Evolutionary conservation across 2,329 filamentous ascomycete genomes (phyloP).

Genomic region (Curvularia lunata): DNA sequence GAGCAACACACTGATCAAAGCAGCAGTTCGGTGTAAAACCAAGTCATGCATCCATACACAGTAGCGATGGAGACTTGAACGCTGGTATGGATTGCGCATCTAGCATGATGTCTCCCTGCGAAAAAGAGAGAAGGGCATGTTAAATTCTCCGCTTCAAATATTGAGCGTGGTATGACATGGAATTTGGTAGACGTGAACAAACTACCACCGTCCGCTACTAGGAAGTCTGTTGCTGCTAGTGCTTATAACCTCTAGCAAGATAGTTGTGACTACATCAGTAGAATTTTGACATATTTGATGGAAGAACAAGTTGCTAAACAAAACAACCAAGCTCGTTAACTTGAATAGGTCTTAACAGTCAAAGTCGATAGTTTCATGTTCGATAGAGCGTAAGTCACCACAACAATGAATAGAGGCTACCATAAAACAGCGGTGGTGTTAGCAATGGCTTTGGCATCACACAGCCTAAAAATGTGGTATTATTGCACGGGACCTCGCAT

Average conservation of each 20-base stretch:
- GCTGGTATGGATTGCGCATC: too few species aligned
- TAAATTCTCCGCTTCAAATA: constrained; percentile 49
- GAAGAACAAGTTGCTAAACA: constrained; percentile 24
- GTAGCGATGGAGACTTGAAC: too few species aligned
- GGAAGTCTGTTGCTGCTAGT: constrained; percentile 34
- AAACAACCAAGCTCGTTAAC: not conserved
- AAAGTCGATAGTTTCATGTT: constrained; percentile 13
- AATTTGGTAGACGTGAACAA: constrained; percentile 47
- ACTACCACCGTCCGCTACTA: constrained; percentile 34
- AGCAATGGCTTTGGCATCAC: constrained; percentile 47
- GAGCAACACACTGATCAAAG: constrained; percentile 19
- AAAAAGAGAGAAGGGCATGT: constrained; percentile 54
- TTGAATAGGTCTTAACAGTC: constrained; percentile 19
- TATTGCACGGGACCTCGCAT: constrained; percentile 19
- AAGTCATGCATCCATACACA: not conserved
- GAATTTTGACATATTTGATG: constrained; percentile 37
- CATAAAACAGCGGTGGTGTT: constrained; percentile 37
- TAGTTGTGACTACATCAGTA: constrained; percentile 34
- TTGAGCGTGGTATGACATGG: constrained; percentile 52
- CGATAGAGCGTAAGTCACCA: too few species aligned
- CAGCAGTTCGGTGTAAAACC: constrained; percentile 23
- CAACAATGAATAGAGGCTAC: too few species aligned
- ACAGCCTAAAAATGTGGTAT: constrained; percentile 34
- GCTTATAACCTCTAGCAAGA: constrained; percentile 46
- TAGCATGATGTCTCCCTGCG: constrained; percentile 42